Evolutionary conservation across 1,284 basidiomycete species (phyloP), one percentile per base, ranked within the genome.

Genomic region (Microbotryum scabiosae): DNA sequence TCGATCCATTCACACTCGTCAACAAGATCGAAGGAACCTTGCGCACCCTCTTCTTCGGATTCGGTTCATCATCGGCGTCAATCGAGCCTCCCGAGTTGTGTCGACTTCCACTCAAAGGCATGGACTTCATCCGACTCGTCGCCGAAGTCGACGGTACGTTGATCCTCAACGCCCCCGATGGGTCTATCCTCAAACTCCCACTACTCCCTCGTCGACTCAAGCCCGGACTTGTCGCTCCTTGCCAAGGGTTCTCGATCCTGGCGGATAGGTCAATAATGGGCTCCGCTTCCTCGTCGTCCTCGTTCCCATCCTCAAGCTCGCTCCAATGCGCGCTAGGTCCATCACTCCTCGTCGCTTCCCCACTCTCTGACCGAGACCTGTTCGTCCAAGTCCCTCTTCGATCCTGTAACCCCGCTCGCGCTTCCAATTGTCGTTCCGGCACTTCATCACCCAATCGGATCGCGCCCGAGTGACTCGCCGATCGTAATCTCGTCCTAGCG

Each of bases 191-290:
- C 36, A 41, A 18, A 41, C 36, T 41, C 10, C 36, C 36, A 41
- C 36, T 41, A 41, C 36, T 41, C 14, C 36, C 30, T n/a, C 41
- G 49, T 43, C n/a, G 43, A 43, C 30, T 44, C 43, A 32, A 52
- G 20, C 25, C 43, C 26, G 26, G 28, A 25, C 48, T 30, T 9
- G 21, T 18, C 6, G 64, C 50, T 12, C 55, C 59, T 18, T 55
- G 26, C 70, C 70, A 71, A 0, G 70, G 70, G 48, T 71, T 67
- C 8, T 69, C 69, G 20, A 66, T 67, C 9, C 54, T 64, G 2
- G 44, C 55, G 1, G 60, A 61, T 10, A 59, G 55, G 51, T 61
- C 60, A 28, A 61, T 53, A 18, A 64, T 36, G 3, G 59, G 56
- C 20, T 23, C 43, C 16, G 25, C 36, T 20, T 54, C 28, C 41